Conservation (phyloP, 2,329 filamentous ascomycete genomes). For the Diaporthe capsici region DNA sequence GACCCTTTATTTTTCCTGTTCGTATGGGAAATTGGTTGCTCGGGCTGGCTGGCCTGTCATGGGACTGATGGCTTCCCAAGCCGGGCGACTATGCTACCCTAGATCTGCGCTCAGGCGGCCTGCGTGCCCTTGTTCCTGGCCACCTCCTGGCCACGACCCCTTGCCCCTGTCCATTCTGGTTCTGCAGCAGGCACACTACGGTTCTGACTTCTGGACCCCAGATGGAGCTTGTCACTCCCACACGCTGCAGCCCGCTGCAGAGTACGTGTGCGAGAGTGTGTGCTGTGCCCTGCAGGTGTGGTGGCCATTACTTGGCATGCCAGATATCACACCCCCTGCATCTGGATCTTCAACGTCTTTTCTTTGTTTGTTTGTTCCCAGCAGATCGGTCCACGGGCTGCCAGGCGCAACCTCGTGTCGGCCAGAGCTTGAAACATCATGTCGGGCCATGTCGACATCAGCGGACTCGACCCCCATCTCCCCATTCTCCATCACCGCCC, state of each 20-base stretch:
- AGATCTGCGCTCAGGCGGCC: conserved; percentile 28
- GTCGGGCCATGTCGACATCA: conserved; percentile 11
- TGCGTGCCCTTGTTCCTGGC: conserved; percentile 15
- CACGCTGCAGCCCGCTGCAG: not conserved
- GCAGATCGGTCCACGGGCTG: not conserved
- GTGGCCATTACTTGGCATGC: not conserved
- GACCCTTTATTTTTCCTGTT: conserved; percentile 4
- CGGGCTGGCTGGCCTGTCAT: conserved; percentile 2
- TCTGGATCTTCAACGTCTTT: not conserved
- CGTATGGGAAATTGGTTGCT: conserved; percentile 29
- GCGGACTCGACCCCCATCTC: not conserved
- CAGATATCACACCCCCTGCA: not conserved
- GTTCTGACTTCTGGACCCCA: conserved; percentile 13
- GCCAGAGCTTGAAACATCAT: not conserved
- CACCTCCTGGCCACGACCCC: conserved; percentile 3
- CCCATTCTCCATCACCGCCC: not conserved
- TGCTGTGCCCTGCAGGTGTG: not conserved
- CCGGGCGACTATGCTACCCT: conserved; percentile 24
- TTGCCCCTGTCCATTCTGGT: not conserved
- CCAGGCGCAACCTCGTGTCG: conserved; percentile 1
- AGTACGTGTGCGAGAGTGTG: not conserved
- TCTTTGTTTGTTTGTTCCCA: not conserved
- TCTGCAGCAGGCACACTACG: conserved; percentile 5
- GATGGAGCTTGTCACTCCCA: conserved; percentile 2
- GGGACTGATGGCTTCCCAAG: conserved; percentile 8